Base-by-base conservation (phyloP, 2,329 filamentous ascomycete genomes). In the Arthrocladium fulminans region DNA sequence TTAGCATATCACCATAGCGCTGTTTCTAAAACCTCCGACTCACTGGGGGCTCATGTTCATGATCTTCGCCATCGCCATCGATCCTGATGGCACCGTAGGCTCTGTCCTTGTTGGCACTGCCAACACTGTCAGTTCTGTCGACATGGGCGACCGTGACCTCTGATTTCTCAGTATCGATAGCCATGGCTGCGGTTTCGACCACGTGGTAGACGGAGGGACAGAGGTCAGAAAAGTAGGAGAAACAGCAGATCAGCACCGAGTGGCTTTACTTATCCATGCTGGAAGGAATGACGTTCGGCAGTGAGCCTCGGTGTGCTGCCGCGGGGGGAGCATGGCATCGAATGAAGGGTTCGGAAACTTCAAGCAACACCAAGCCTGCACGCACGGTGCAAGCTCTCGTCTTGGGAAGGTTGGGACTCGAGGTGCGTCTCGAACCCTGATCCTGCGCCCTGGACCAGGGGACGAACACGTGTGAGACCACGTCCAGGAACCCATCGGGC, bases 21-120 rank as follows among this genome's bases (percentile, higher is more conserved):
- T 30, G 37, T 2, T 10, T 13, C 32, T 9, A n/a, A 9, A 15
- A 35, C 10, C 13, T 29, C 7, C 27, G 3, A 57, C 63, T 49
- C 61, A 73, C 72, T 19, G 68, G 67, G 44, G 68, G 66, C 52
- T 73, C 69, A 52, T 67, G 66, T 44, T 72, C 70, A 59, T 73
- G 70, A 47, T 70, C 67, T 42, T 67, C 67, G 27, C 67, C 72
- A 55, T 75, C 71, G 20, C 67, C 70, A 50, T 72, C 32, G n/a
- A 35, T 15, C 17, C 32, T 7, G 32, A 35, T 7, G 32, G n/a
- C n/a, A n/a, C n/a, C n/a, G n/a, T n/a, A n/a, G n/a, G 6, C 32
- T 35, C 17, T 35, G 13, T 9, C 32, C 32, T 35, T 9, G 13
- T 9, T 35, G 32, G 32, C 32, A n/a, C 32, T 35, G 6, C n/a